A percentile compares a stretch with the other conserved stretches of the same genome.
These are phyloP conservation scores for Ascobolus immersus DNA, from an alignment of 495 filamentous ascomycete genomes.

Conservation along the genomic window DNA sequence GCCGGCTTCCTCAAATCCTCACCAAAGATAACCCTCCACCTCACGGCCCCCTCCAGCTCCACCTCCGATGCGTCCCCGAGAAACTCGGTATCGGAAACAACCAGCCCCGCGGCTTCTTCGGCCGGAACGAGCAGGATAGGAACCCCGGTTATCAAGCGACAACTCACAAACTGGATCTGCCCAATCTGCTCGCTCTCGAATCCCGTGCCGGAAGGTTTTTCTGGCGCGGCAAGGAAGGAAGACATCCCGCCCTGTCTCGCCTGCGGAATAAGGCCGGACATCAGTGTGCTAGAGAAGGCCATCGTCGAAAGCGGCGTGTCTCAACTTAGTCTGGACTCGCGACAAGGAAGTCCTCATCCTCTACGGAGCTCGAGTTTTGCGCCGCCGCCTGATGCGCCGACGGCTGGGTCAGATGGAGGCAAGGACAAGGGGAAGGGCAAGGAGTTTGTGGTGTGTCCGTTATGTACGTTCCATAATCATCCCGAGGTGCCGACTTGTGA, in stretches of 20 bases:
- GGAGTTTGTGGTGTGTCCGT: too few relatives aligned
- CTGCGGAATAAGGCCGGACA: slow-evolving; percentile 78
- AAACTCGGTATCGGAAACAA: too few relatives aligned
- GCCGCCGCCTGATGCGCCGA: too few relatives aligned
- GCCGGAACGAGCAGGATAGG: too few relatives aligned
- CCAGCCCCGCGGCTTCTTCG: too few relatives aligned
- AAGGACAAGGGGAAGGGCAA: too few relatives aligned
- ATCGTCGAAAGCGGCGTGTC: too few relatives aligned
- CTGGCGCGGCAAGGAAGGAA: too few relatives aligned
- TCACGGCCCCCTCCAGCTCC: slow-evolving; percentile 33
- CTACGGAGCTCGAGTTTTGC: too few relatives aligned
- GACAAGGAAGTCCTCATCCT: too few relatives aligned
- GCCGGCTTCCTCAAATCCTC: slow-evolving; percentile 90
- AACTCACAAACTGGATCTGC: slow-evolving; percentile 52
- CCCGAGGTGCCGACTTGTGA: slow-evolving; percentile 67
- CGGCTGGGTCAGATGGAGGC: too few relatives aligned
- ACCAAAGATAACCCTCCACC: slow-evolving; percentile 66
- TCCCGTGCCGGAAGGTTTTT: slow-evolving; percentile 71
- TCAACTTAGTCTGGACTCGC: too few relatives aligned
- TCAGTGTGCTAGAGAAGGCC: slow-evolving; percentile 17
- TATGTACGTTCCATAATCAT: slow-evolving; percentile 88
- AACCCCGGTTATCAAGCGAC: slow-evolving; percentile 22
- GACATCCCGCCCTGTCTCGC: slow-evolving; percentile 71
- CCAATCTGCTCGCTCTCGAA: slow-evolving; percentile 97
- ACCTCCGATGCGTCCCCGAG: slow-evolving; percentile 25